phyloP scores from a whole-genome alignment of 306 rosid species.

The Sicyos baderoa region DNA sequence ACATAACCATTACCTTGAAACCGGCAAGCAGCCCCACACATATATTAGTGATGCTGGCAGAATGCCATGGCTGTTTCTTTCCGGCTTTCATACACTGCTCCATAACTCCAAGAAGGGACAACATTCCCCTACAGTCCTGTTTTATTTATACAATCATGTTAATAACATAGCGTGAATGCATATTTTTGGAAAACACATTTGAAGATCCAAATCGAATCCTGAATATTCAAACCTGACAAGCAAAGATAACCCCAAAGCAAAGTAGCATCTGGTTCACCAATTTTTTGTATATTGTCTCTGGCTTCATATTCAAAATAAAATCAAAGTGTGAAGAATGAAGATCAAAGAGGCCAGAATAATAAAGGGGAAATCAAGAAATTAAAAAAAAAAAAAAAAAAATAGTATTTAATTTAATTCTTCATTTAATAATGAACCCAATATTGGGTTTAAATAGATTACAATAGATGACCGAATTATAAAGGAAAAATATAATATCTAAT shows the following conservation, averaged over 20 bases:
- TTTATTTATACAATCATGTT: constrained; percentile 27
- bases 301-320: constrained; percentile 58
- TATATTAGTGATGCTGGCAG: constrained; percentile 75
- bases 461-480: too few relatives aligned
- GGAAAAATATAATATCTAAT: too few relatives aligned
- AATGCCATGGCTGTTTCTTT: constrained; percentile 78
- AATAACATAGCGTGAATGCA: constrained; percentile 15
- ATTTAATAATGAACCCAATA: too few relatives aligned
- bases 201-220: constrained; percentile 20
- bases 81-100: constrained; percentile 95
- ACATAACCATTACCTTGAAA: constrained; percentile 55
- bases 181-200: constrained; percentile 6
- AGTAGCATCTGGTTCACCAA: constrained; percentile 98
- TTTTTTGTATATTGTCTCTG: constrained; percentile 84
- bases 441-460: too few relatives aligned
- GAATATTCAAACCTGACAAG: constrained; percentile 65
- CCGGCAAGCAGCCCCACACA: constrained; percentile 90
- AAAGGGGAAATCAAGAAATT: constrained; percentile 2
- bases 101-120: constrained; percentile 69
- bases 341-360: neutral
- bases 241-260: constrained; percentile 77
- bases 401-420: too few relatives aligned
- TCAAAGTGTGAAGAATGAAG: constrained; percentile 23
- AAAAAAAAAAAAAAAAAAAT: neutral
- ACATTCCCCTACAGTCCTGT: constrained; percentile 82